phyloP scores from a whole-genome alignment of 2,329 filamentous ascomycete species.

The Aplosporella prunicola region DNA sequence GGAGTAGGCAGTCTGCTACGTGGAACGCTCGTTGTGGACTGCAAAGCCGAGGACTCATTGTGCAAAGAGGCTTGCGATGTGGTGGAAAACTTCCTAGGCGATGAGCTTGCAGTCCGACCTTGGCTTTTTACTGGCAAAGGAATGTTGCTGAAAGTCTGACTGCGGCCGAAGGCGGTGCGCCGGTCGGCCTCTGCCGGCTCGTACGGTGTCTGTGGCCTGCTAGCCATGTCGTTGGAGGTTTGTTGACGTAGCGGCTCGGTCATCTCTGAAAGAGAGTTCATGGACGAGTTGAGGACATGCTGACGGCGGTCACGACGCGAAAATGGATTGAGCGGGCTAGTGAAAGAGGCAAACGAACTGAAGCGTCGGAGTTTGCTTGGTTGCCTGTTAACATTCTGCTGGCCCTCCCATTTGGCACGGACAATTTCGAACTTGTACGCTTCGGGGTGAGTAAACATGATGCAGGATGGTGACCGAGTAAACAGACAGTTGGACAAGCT shows the following conservation, averaged over 20 bases:
- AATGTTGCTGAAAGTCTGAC: slow-evolving; percentile 7
- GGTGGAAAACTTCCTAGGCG: background rate
- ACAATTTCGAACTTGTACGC: slow-evolving; percentile 1
- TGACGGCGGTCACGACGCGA: slow-evolving; percentile 3
- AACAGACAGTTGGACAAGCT: no score
- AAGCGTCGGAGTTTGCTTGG: slow-evolving; percentile 6
- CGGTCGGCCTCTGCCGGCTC: background rate
- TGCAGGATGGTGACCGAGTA: no score
- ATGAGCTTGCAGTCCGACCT: background rate
- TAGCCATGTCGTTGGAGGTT: background rate
- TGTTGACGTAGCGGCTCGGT: background rate
- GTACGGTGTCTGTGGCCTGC: background rate
- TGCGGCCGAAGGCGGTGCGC: background rate
- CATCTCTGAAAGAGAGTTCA: background rate
- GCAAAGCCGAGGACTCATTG: slow-evolving; percentile 1
- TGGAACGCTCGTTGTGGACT: slow-evolving; percentile 1
- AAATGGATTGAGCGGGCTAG: slow-evolving; percentile 8
- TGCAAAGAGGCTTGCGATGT: background rate
- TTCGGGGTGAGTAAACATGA: slow-evolving; percentile 1
- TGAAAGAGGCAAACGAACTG: slow-evolving; percentile 5
- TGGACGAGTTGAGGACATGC: slow-evolving; percentile 4
- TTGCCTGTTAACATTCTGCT: slow-evolving; percentile 1
- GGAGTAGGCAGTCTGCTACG: slow-evolving; percentile 6
- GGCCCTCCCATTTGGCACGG: slow-evolving; percentile 6
- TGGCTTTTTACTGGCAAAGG: no score